phyloP scores from a whole-genome alignment of 805 yeast genomes.

The Yamadazyma scolyti region DNA sequence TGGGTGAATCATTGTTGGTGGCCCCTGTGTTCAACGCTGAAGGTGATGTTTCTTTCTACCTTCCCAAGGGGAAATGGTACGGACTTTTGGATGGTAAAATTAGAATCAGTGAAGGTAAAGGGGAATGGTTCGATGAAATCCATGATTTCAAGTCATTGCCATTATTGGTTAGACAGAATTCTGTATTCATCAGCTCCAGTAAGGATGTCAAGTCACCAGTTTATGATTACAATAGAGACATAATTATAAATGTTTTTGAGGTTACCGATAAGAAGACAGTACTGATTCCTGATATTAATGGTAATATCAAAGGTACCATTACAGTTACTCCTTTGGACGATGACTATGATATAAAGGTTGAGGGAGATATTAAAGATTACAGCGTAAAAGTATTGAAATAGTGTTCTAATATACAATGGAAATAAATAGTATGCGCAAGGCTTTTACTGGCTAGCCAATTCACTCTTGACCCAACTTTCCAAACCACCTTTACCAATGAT shows the following conservation, averaged over 20 bases:
- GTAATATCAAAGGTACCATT: conserved; percentile 8
- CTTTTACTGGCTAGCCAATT: conserved; percentile 43
- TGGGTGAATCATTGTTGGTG: conserved; percentile 29
- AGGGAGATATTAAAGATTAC: conserved; percentile 4
- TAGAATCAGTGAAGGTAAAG: conserved; percentile 16
- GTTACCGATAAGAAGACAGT: conserved; percentile 7
- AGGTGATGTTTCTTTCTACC: conserved; percentile 25
- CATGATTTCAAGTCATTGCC: conserved; percentile 30
- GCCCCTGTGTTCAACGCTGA: conserved; percentile 30
- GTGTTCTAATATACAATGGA: not conserved
- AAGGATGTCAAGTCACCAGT: conserved; percentile 13
- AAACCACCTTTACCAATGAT: conserved; percentile 96
- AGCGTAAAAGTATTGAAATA: conserved; percentile 11
- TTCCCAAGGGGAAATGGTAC: conserved; percentile 33
- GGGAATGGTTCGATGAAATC: conserved; percentile 21
- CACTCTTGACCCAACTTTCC: conserved; percentile 95
- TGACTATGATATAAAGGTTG: conserved; percentile 12
- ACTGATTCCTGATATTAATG: conserved; percentile 19
- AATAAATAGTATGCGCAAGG: conserved; percentile 2
- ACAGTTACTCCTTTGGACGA: conserved; percentile 2
- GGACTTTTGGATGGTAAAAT: conserved; percentile 30
- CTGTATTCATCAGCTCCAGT: conserved; percentile 19
- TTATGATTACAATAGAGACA: conserved; percentile 22
- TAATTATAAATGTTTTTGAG: conserved; percentile 21
- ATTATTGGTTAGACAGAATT: conserved; percentile 24